Evolutionary conservation across 140 eudicot genomes (phyloP).

Genomic region (Erigeron philadelphicus): DNA sequence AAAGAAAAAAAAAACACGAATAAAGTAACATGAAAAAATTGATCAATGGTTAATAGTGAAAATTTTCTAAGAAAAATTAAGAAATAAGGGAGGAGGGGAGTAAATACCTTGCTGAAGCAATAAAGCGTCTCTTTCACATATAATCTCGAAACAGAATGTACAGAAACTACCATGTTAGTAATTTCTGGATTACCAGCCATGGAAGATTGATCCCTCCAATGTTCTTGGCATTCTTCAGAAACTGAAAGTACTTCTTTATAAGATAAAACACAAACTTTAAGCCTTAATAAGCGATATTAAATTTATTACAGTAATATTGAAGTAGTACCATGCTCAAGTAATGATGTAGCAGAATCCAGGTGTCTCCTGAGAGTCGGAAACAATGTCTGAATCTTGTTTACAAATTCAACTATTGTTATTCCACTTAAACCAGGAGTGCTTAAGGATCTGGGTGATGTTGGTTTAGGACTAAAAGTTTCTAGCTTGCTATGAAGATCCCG

Average conservation of each 20-base stretch:
- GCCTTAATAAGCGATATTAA: conserved; percentile 16
- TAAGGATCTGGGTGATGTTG: conserved; percentile 26
- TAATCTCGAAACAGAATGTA: conserved; percentile 41
- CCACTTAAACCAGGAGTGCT: conserved; percentile 38
- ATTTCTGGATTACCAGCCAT: conserved; percentile 66
- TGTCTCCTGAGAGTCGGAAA: conserved; percentile 47
- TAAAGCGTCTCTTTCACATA: conserved; percentile 59
- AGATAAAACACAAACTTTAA: conserved; percentile 10
- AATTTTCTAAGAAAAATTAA: neutral
- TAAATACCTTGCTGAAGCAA: conserved; percentile 62
- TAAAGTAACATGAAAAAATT: conserved; percentile 5
- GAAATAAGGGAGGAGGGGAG: neutral
- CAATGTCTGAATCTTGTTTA: conserved; percentile 46
- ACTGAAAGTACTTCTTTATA: conserved; percentile 31
- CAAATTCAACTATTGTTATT: conserved; percentile 38
- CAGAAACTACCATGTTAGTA: conserved; percentile 36
- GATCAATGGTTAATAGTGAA: conserved; percentile 5
- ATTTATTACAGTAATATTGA: neutral
- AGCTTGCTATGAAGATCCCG: conserved; percentile 76
- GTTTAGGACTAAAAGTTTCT: conserved; percentile 47
- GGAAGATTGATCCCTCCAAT: conserved; percentile 60
- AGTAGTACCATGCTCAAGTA: conserved; percentile 47
- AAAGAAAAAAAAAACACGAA: conserved; percentile 4
- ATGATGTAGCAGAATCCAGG: conserved; percentile 48
- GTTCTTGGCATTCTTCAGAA: conserved; percentile 61